These are phyloP conservation scores for Penicillium italicum DNA, from an alignment of 2,329 filamentous ascomycete genomes.

Conservation along the genomic window DNA sequence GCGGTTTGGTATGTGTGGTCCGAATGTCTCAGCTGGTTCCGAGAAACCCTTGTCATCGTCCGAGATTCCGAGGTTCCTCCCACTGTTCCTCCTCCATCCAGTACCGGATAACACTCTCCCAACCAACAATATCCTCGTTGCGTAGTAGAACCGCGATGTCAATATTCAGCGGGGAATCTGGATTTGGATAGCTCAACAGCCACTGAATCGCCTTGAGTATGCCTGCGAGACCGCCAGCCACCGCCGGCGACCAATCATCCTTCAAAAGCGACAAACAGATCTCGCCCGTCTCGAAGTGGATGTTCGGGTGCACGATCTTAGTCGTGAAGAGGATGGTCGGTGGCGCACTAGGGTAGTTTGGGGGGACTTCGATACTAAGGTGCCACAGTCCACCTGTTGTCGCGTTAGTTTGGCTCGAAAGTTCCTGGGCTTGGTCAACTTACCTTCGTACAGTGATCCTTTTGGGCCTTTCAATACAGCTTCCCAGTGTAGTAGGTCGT, in stretches of 20 bases:
- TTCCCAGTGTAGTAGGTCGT: slow-evolving; percentile 57
- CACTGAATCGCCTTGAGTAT: slow-evolving; percentile 48
- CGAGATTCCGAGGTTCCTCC: slow-evolving; percentile 29
- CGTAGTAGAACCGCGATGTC: slow-evolving; percentile 47
- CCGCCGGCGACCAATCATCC: slow-evolving; percentile 72
- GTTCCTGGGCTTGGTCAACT: not conserved
- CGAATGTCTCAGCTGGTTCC: not conserved
- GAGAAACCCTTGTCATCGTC: slow-evolving; percentile 6
- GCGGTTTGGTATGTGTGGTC: not conserved
- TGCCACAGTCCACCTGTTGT: slow-evolving; percentile 71
- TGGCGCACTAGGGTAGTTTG: slow-evolving; percentile 72
- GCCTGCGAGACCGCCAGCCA: slow-evolving; percentile 55
- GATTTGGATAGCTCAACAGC: slow-evolving; percentile 44
- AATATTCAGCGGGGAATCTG: slow-evolving; percentile 49
- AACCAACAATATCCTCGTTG: slow-evolving; percentile 44
- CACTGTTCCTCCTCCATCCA: slow-evolving; percentile 48
- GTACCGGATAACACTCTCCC: slow-evolving; percentile 47
- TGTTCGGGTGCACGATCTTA: slow-evolving; percentile 80
- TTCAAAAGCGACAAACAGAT: slow-evolving; percentile 88
- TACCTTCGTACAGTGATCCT: slow-evolving; percentile 60
- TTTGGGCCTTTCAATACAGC: slow-evolving; percentile 59
- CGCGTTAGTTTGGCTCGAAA: not conserved
- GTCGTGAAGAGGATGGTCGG: slow-evolving; percentile 80
- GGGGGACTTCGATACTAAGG: slow-evolving; percentile 70
- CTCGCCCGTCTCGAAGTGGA: slow-evolving; percentile 70